Conservation (phyloP, 164 flowering plant genomes). For the Pachysandra terminalis region DNA sequence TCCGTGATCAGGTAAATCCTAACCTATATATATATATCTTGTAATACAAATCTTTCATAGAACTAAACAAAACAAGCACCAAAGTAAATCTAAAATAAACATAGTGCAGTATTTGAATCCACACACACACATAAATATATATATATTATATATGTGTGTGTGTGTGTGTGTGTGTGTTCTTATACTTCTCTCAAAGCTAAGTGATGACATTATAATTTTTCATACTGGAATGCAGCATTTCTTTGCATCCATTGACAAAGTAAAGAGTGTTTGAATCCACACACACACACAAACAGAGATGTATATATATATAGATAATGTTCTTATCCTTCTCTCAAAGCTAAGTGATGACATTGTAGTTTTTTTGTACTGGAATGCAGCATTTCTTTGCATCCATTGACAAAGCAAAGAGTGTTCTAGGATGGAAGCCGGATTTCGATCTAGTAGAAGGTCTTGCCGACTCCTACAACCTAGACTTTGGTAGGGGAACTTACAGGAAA, state of each 20-base stretch:
- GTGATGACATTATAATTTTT: neutral
- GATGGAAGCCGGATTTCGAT: constrained; percentile 78
- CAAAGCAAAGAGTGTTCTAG: constrained; percentile 83
- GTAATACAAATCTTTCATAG: neutral
- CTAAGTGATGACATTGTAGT: neutral
- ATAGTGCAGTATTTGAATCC: neutral
- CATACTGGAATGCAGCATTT: constrained; percentile 65
- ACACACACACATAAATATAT: too few relatives aligned
- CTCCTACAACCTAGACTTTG: constrained; percentile 89
- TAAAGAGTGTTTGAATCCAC: constrained; percentile 66
- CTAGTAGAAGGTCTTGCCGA: constrained; percentile 82
- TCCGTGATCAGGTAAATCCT: constrained; percentile 76
- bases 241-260: constrained; percentile 94
- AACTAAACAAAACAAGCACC: too few relatives aligned
- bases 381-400: constrained; percentile 95
- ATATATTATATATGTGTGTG: too few relatives aligned
- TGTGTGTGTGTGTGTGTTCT: too few relatives aligned
- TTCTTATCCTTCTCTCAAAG: too few relatives aligned
- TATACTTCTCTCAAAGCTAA: too few relatives aligned
- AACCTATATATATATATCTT: too few relatives aligned
- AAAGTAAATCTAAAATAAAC: neutral
- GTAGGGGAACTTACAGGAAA: constrained; percentile 87
- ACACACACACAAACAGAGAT: too few relatives aligned
- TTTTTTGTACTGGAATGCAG: constrained; percentile 41
- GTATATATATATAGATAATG: too few relatives aligned